Evolutionary conservation across 176 grass and related monocot species (phyloP).

Genomic region (Secale cereale): DNA sequence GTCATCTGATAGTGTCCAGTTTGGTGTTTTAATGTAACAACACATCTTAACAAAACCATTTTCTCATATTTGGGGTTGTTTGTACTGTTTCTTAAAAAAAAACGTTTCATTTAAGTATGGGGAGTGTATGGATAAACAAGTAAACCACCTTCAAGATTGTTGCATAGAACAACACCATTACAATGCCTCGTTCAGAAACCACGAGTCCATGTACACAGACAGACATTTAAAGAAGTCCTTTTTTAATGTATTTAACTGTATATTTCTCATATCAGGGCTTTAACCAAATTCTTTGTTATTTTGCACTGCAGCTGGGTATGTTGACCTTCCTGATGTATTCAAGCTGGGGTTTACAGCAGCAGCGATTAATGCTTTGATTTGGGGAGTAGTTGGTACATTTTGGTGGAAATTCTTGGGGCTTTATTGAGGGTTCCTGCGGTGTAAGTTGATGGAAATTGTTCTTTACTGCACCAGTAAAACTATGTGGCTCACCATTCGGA

Average conservation of each 20-base stretch:
- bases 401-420: conserved; percentile 99
- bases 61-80: not conserved
- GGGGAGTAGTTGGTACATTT: conserved; percentile 71
- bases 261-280: not conserved
- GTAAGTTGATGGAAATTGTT: conserved; percentile 17
- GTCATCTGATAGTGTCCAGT: not conserved
- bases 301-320: conserved; percentile 79
- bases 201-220: not conserved
- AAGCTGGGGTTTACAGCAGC: conserved; percentile 79
- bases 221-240: not conserved
- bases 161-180: not conserved
- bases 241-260: not conserved
- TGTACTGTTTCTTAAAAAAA: not conserved
- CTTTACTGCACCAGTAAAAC: conserved; percentile 6
- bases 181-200: not conserved
- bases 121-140: not conserved
- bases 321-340: conserved; percentile 91
- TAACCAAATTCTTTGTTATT: conserved; percentile 1
- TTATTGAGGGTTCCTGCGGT: conserved; percentile 44
- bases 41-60: not conserved
- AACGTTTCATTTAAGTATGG: not conserved
- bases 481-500: not conserved
- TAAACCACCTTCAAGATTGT: not conserved
- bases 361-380: conserved; percentile 58
- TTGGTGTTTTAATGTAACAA: not conserved